These are phyloP conservation scores for Tolypocladium sp. DNA, from an alignment of 2,329 filamentous ascomycete genomes.

Conservation along the genomic window DNA sequence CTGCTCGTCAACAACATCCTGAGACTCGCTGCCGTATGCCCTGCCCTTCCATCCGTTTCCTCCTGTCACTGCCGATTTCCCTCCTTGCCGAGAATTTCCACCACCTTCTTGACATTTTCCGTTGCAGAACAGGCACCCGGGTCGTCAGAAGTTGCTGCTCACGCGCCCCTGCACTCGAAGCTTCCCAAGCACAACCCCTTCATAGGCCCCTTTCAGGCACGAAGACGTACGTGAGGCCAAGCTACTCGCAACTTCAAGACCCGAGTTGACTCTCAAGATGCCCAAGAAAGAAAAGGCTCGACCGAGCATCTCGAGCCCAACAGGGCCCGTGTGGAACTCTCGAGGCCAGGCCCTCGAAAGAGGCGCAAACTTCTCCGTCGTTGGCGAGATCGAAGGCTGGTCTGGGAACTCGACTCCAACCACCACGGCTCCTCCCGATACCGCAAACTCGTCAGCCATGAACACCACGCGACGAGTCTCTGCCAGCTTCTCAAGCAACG, in stretches of 20 bases:
- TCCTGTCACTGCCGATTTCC: neutral
- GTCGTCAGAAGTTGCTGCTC: neutral
- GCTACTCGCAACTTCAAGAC: neutral
- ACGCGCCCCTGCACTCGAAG: neutral
- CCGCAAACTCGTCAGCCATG: conserved; percentile 1
- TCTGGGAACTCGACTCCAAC: conserved; percentile 8
- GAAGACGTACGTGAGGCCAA: neutral
- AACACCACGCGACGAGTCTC: conserved; percentile 17
- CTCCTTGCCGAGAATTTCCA: no score
- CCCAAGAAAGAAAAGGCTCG: conserved; percentile 9
- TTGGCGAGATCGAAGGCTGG: conserved; percentile 26
- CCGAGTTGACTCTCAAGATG: neutral
- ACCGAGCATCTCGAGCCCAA: conserved; percentile 23
- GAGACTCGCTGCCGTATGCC: neutral
- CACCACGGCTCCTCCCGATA: neutral
- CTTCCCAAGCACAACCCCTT: neutral
- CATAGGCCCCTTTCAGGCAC: neutral
- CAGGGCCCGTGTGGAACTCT: conserved; percentile 27
- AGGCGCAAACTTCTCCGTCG: conserved; percentile 23
- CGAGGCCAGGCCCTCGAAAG: conserved; percentile 24
- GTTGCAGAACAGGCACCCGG: no score
- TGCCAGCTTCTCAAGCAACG: conserved; percentile 16
- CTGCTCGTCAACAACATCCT: neutral
- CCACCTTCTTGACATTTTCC: no score
- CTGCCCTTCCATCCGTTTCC: neutral